phyloP scores from a whole-genome alignment of 208 protist genomes.

The Endotrypanum monterogeii region DNA sequence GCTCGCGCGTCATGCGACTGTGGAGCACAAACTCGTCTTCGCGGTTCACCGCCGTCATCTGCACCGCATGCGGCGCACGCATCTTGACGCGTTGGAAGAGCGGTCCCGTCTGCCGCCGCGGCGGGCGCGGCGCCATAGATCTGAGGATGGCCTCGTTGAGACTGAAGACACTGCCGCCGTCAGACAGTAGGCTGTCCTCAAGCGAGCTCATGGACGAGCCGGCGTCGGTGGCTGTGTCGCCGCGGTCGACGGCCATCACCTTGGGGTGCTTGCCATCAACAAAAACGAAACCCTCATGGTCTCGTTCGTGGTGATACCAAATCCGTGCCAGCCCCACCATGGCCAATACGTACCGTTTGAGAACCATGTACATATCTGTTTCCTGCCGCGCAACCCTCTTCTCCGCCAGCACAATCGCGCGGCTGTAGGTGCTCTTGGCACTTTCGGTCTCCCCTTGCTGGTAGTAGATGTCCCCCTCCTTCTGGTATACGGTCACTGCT shows the following conservation, averaged over 20 bases:
- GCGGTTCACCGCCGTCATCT: conserved; percentile 23
- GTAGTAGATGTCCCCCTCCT: conserved; percentile 76
- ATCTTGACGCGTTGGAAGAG: conserved; percentile 53
- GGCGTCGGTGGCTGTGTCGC: conserved; percentile 14
- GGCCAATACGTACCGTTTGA: conserved; percentile 80
- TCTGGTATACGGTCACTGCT: conserved; percentile 77
- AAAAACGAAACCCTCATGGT: conserved; percentile 71
- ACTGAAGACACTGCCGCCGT: conserved; percentile 66
- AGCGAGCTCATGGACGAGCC: conserved; percentile 48
- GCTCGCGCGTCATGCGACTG: conserved; percentile 79
- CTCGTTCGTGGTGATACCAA: conserved; percentile 82
- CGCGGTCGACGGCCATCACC: conserved; percentile 25
- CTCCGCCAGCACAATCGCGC: conserved; percentile 81
- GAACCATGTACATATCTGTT: conserved; percentile 82
- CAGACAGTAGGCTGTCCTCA: conserved; percentile 60
- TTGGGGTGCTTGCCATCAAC: conserved; percentile 36
- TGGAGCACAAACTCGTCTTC: conserved; percentile 84
- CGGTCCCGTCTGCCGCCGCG: conserved; percentile 61
- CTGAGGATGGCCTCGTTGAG: conserved; percentile 78
- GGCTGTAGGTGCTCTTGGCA: conserved; percentile 69
- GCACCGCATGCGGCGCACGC: conserved; percentile 35
- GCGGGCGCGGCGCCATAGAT: conserved; percentile 64
- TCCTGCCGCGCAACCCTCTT: conserved; percentile 72
- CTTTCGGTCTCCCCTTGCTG: conserved; percentile 46
- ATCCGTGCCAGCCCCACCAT: conserved; percentile 83